Percentiles rank a stretch among this genome's conserved stretches.
Conservation (phyloP, 2,329 filamentous ascomycete genomes). For the Penicillium crustosum region DNA sequence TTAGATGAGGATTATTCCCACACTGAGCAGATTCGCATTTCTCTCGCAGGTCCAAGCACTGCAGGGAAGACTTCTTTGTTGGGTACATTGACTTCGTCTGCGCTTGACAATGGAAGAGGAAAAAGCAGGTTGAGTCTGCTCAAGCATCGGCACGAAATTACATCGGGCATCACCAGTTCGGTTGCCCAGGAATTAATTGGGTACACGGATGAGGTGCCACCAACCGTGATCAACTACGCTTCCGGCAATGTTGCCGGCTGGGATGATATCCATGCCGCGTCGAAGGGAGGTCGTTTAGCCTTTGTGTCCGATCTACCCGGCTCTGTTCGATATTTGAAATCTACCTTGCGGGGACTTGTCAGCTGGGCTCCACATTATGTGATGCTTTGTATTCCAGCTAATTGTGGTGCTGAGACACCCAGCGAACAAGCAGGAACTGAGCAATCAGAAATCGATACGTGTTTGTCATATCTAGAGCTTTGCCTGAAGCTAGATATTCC, state of each 20-base stretch:
- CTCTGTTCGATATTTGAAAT: constrained; percentile 83
- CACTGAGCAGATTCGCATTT: constrained; percentile 78
- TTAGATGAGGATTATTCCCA: constrained; percentile 44
- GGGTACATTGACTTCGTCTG: constrained; percentile 83
- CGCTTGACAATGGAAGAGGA: constrained; percentile 86
- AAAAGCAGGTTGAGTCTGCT: constrained; percentile 85
- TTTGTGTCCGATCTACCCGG: constrained; percentile 92
- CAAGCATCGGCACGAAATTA: constrained; percentile 90
- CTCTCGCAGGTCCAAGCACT: constrained; percentile 82
- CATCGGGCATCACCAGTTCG: constrained; percentile 88
- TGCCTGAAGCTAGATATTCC: constrained; percentile 79
- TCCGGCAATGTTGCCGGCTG: constrained; percentile 85
- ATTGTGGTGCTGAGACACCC: constrained; percentile 58
- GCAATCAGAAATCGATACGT: constrained; percentile 64
- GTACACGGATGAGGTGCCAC: constrained; percentile 54
- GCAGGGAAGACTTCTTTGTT: constrained; percentile 91
- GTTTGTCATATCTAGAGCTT: constrained; percentile 76
- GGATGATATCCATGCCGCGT: constrained; percentile 85
- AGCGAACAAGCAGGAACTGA: constrained; percentile 23
- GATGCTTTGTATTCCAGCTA: constrained; percentile 79
- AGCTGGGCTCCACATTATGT: constrained; percentile 97
- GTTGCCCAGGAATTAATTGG: constrained; percentile 92
- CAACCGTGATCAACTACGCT: constrained; percentile 70
- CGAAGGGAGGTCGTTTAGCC: constrained; percentile 71
- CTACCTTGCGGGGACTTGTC: constrained; percentile 83